Base-by-base conservation (phyloP, 208 protist species). In the Leishmania aethiopica region DNA sequence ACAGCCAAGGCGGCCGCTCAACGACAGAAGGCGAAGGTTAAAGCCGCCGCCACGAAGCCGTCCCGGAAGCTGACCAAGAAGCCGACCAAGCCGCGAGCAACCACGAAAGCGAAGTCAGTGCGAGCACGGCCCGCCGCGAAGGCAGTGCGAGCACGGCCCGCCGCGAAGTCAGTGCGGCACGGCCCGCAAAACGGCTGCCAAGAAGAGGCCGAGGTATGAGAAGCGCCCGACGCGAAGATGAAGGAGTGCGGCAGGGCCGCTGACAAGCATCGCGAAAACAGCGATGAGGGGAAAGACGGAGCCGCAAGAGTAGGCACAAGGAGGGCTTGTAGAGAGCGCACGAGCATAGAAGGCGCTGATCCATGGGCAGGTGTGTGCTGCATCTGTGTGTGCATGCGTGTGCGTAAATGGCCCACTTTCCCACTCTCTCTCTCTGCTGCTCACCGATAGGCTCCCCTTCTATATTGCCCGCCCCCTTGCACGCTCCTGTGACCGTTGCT, bases 31-130 rank as follows among this genome's bases (percentile, higher is more conserved):
- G 37, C 37, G 37, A 71, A 47, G 66, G 37, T 25, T 0, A 45
- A 35, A 32, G 10, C 66, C 13, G 37, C 37, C 3, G 66, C 66
- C 66, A 45, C 17, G 37, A 71, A 25, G 66, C 22, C 19, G 15
- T 47, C 66, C 3, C 40, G 37, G 19, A 71, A 22, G 11, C 62
- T 4, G 62, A 7, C 32, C n/a, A 67, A 67, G 11, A 15, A 32
- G 4, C 62, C 22, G 10, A 32, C 7, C 8, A 37, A 37, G 62
- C 32, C 62, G 32, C 62, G 25, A 19, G 8, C 62, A 49, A 3
- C 37, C n/a, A 47, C 37, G 40, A 77, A 66, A 42, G 53, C 17
- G 55, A 76, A 49, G 62, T 51, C 79, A 77, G 35, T 67, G 66
- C 64, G 32, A 45, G 37, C 37, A 13, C 66, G 2, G 19, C 37